These are phyloP conservation scores for Cutaneotrichosporon cutaneum DNA, from an alignment of 1,284 basidiomycete genomes.

Conservation along the genomic window DNA sequence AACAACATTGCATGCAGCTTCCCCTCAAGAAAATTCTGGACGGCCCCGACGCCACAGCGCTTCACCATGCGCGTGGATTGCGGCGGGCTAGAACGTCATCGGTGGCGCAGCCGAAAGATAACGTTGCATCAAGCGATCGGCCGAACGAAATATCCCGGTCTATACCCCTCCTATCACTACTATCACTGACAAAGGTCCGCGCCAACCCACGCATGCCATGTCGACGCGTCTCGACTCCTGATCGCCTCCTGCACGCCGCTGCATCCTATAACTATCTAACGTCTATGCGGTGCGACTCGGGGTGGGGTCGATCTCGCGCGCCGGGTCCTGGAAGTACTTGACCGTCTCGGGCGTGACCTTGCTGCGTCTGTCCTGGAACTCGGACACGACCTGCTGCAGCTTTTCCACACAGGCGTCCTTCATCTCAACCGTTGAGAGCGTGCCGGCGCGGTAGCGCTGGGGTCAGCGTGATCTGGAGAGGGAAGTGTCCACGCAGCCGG, in stretches of 20 bases:
- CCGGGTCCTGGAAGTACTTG: constrained; percentile 77
- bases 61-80: too few relatives aligned
- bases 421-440: constrained; percentile 84
- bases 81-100: too few relatives aligned
- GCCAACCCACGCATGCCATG: too few relatives aligned
- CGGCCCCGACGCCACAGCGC: too few relatives aligned
- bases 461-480: not conserved
- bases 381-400: constrained; percentile 78
- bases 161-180: too few relatives aligned
- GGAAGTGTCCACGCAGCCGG: not conserved
- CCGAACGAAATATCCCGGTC: too few relatives aligned
- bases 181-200: too few relatives aligned
- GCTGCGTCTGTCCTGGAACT: constrained; percentile 89
- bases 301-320: constrained; percentile 69
- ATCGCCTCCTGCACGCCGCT: not conserved
- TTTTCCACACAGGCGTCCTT: constrained; percentile 85
- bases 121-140: not conserved
- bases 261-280: not conserved
- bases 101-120: not conserved
- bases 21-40: not conserved
- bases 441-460: constrained; percentile 87
- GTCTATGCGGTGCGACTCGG: constrained; percentile 16
- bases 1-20: not conserved
- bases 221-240: too few relatives aligned
- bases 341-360: constrained; percentile 78